phyloP scores from a whole-genome alignment of 2,329 filamentous ascomycete genomes.

The Penicillium sp. region DNA sequence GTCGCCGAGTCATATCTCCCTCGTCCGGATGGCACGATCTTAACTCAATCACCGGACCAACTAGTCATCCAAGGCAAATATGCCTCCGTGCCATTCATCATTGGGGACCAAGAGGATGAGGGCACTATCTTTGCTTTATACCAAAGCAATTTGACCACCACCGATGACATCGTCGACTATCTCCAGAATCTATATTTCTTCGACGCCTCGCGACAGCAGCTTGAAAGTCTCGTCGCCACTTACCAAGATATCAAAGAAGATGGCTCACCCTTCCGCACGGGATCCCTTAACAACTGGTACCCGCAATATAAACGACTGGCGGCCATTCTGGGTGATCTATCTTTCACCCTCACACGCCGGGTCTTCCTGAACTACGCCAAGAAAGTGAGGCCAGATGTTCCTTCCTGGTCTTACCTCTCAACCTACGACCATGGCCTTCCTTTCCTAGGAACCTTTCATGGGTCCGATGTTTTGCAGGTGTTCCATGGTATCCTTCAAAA shows the following conservation, averaged over 20 bases:
- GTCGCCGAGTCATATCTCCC: constrained; percentile 72
- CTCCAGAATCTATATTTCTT: constrained; percentile 60
- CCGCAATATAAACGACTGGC: constrained; percentile 75
- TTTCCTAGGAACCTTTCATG: constrained; percentile 74
- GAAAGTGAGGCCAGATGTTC: constrained; percentile 54
- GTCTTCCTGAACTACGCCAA: constrained; percentile 54
- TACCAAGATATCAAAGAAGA: constrained; percentile 58
- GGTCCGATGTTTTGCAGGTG: constrained; percentile 64
- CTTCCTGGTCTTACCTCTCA: constrained; percentile 71
- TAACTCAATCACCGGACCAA: constrained; percentile 62
- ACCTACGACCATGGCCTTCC: constrained; percentile 70
- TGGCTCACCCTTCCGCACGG: constrained; percentile 71
- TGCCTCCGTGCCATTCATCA: constrained; percentile 60
- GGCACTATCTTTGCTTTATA: constrained; percentile 71
- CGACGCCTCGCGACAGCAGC: constrained; percentile 48
- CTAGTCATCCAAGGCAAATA: constrained; percentile 54
- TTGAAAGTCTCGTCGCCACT: constrained; percentile 57
- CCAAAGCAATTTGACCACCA: constrained; percentile 65
- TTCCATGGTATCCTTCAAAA: constrained; percentile 65
- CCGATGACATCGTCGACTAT: constrained; percentile 59
- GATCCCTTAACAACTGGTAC: constrained; percentile 66
- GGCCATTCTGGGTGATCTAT: constrained; percentile 71
- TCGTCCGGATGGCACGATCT: constrained; percentile 64
- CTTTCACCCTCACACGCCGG: constrained; percentile 70
- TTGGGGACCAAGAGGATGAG: constrained; percentile 77